Evolutionary conservation across 139 green algal species (phyloP).

Genomic region (Chlorella sp.): DNA sequence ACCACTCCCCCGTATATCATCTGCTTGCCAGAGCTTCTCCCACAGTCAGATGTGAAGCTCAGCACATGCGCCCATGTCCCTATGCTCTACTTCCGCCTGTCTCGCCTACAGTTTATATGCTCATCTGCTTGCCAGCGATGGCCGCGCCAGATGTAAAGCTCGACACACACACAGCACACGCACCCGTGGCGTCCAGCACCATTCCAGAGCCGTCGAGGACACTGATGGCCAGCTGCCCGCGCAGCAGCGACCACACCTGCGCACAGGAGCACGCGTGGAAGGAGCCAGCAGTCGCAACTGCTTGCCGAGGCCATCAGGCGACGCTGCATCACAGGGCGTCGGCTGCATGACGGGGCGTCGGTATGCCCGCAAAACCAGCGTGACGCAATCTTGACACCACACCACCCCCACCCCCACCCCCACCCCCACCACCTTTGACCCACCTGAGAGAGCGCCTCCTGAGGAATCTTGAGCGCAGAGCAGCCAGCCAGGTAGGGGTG

Average conservation of each 20-base stretch:
- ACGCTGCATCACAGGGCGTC: neutral
- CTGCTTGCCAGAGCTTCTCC: no score
- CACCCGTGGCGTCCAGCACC: conserved; percentile 38
- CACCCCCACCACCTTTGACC: neutral
- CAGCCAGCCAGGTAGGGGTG: conserved; percentile 62
- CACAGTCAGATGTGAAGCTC: no score
- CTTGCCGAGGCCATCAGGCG: neutral
- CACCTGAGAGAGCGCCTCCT: conserved; percentile 21
- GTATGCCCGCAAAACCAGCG: no score
- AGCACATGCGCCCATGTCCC: no score
- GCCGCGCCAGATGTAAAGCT: no score
- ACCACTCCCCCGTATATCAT: no score
- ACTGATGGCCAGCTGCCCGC: conserved; percentile 38
- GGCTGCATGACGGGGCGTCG: no score
- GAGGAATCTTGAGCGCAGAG: conserved; percentile 38
- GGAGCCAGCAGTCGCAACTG: conserved; percentile 6
- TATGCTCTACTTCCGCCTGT: no score
- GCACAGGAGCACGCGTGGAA: neutral
- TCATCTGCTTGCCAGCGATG: no score
- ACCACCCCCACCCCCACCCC: neutral
- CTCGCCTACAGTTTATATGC: no score
- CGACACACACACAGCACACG: no score
- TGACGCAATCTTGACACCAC: neutral
- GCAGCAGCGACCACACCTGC: conserved; percentile 27
- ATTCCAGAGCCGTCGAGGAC: conserved; percentile 13